Evolutionary conservation across 2,329 filamentous ascomycete species (phyloP).

Genomic region (Epicoccum sorghinum): DNA sequence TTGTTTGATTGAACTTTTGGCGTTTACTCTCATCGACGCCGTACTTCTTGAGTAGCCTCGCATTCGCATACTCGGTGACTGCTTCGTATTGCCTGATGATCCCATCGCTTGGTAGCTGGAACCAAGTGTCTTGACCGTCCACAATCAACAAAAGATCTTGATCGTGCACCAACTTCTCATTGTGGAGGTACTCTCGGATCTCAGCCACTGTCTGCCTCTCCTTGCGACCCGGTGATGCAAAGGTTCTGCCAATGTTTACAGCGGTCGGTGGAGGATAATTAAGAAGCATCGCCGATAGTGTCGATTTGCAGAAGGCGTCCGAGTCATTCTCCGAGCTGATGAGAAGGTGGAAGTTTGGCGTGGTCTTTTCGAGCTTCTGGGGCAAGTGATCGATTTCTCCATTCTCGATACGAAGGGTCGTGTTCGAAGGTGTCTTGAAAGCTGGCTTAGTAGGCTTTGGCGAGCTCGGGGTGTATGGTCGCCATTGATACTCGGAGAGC

Average conservation of each 20-base stretch:
- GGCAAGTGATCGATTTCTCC: constrained; percentile 37
- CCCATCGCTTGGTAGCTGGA: constrained; percentile 69
- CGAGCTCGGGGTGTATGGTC: constrained; percentile 29
- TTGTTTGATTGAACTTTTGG: constrained; percentile 55
- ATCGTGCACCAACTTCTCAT: constrained; percentile 56
- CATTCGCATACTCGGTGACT: constrained; percentile 60
- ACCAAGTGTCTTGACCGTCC: constrained; percentile 68
- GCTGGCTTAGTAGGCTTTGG: constrained; percentile 35
- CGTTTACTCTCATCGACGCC: constrained; percentile 39
- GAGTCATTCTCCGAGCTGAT: constrained; percentile 58
- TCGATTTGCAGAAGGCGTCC: constrained; percentile 61
- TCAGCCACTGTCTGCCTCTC: constrained; percentile 55
- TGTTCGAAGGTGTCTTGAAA: constrained; percentile 41
- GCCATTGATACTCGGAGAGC: constrained; percentile 41
- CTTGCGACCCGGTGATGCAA: constrained; percentile 33
- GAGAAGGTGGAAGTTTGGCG: constrained; percentile 60
- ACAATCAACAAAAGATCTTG: constrained; percentile 68
- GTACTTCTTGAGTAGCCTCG: constrained; percentile 58
- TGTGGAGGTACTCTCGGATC: constrained; percentile 56
- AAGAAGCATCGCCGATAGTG: constrained; percentile 64
- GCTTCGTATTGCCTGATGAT: constrained; percentile 67
- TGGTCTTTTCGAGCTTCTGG: constrained; percentile 38
- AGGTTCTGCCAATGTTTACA: constrained; percentile 52
- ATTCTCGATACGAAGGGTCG: constrained; percentile 43
- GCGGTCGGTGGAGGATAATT: constrained; percentile 65